Evolutionary conservation across 164 flowering plant genomes (phyloP), one percentile per base, ranked within the genome.

Genomic region (Vitis rotundifolia): DNA sequence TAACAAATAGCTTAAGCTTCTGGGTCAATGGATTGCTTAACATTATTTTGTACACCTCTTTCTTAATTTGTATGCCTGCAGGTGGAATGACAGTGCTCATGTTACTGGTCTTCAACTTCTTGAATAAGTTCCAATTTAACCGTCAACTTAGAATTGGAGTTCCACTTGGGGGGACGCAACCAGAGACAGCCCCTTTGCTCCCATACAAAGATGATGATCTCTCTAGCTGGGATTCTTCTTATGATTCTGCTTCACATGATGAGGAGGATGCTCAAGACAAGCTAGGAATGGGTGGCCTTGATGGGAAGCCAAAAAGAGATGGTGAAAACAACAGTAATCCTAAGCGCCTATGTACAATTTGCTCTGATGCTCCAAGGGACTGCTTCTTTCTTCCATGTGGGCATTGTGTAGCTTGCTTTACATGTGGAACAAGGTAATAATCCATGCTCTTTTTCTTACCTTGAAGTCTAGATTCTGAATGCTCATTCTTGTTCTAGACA

Each of bases 341-440:
- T 8, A 83, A 84, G 6, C 88, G 89, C 48, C 85, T 85, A 18
- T 94, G 98, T 82, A 92, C 78, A n/a, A 87, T 91, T 55, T 93
- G 97, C 75, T 91, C 82, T 65, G 92, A 90, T 82, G 88, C 91
- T 75, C 91, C 91, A 7, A 88, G 92, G 68, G 93, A 94, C 76
- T 82, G 96, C 80, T 94, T 94, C 85, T 94, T 94, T 80, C 89
- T 94, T 74, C 96, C 97, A 11, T 94, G 98, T 73, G 97, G 98
- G 15, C 98, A 91, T 44, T 87, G 87, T 75, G 93, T 83, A n/a
- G 79, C 97, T 29, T 94, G 98, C 83, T 94, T 84, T 74, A 75
- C 76, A 66, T 94, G 98, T 66, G 96, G 90, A 61, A 78, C 84
- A 56, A 88, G 97, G 98, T 89, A 81, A 80, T 0, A 68, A 55